Evolutionary conservation across 257 asterid species (phyloP).

Genomic region (Ajuga chamaepitys): DNA sequence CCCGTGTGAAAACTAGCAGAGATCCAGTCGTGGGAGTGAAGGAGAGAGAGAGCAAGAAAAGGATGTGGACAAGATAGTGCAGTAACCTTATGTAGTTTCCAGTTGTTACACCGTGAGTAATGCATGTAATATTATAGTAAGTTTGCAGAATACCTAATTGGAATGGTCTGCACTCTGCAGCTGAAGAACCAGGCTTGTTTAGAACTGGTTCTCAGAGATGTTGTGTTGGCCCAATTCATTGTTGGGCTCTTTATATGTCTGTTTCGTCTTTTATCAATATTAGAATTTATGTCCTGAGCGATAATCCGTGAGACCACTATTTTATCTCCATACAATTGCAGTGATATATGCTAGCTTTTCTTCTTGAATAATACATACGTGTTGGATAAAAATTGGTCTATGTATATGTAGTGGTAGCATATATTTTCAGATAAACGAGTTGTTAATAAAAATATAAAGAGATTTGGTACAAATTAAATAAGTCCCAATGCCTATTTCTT

Average conservation of each 20-base stretch:
- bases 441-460: too few relatives aligned
- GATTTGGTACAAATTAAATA: too few relatives aligned
- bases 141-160: background rate
- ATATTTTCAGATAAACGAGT: too few relatives aligned
- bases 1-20: constrained; percentile 45
- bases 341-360: too few relatives aligned
- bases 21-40: constrained; percentile 58
- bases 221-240: background rate
- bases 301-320: too few relatives aligned
- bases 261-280: background rate
- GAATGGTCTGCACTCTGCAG: background rate
- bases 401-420: too few relatives aligned
- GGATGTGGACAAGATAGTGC: constrained; percentile 70
- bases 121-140: background rate
- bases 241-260: background rate
- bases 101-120: background rate
- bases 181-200: background rate
- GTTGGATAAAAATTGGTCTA: too few relatives aligned
- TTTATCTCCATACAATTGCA: too few relatives aligned
- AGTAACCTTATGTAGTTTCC: background rate
- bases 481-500: too few relatives aligned
- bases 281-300: too few relatives aligned
- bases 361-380: too few relatives aligned
- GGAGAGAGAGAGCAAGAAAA: constrained; percentile 78
- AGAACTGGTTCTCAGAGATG: background rate